Conservation (phyloP, 129 eudicot species). For the Sambucus nigra region DNA sequence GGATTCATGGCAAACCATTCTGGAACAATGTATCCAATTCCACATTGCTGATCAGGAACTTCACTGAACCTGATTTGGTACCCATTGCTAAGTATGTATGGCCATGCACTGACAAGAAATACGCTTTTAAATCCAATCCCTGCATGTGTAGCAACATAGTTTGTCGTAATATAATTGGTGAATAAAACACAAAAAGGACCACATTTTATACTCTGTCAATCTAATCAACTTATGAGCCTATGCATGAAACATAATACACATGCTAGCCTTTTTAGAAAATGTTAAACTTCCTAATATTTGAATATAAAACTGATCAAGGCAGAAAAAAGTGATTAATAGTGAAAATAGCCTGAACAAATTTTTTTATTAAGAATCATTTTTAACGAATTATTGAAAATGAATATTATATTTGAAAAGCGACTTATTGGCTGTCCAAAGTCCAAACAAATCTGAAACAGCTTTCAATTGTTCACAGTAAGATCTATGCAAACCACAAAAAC, state of each 20-base stretch:
- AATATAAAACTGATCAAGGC: too few relatives aligned
- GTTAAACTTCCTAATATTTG: too few relatives aligned
- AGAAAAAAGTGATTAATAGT: too few relatives aligned
- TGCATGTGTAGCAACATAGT: neutral
- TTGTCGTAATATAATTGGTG: neutral
- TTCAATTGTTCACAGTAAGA: too few relatives aligned
- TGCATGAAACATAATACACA: neutral
- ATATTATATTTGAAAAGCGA: too few relatives aligned
- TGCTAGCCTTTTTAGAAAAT: too few relatives aligned
- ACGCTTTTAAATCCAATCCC: constrained; percentile 17
- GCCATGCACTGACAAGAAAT: neutral
- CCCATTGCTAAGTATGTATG: constrained; percentile 13
- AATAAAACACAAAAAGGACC: neutral
- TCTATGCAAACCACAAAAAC: too few relatives aligned
- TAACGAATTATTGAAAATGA: too few relatives aligned
- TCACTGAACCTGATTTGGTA: constrained; percentile 9
- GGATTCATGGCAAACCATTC: neutral
- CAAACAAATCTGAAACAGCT: too few relatives aligned
- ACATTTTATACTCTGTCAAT: neutral
- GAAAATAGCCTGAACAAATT: too few relatives aligned
- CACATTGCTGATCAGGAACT: neutral
- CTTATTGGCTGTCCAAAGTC: too few relatives aligned
- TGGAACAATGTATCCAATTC: constrained; percentile 9
- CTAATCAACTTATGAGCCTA: neutral
- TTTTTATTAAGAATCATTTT: too few relatives aligned